Evolutionary conservation across 73 alveolate genomes (phyloP), one percentile per base, ranked within the genome.

Genomic region (Stentor coeruleus): DNA sequence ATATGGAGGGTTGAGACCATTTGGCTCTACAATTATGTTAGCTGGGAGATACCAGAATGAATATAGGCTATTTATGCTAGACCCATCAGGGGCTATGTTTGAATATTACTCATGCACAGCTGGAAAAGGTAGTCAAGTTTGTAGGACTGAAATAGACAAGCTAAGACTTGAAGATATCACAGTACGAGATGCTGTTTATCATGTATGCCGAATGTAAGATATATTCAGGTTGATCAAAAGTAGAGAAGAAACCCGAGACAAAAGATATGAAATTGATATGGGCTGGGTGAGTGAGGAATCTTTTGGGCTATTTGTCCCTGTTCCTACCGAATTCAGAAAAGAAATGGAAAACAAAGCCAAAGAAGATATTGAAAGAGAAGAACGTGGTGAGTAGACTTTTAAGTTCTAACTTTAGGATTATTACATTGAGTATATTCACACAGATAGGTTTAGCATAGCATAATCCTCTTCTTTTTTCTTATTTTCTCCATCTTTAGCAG

Each of bases 121-220:
- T 75, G 99, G 99, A 38, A 95, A 96, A 85, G 98, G 99, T 40
- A 96, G 91, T 84, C 94, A 91, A 76, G 73, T 94, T 57, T 94
- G 95, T 35, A 94, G 92, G 87, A 92, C 97, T n/a, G 98, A 95
- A 75, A 77, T 96, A 37, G 99, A 95, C 77, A 96, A 94, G 90
- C 87, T 84, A 58, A 95, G 93, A 86, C 96, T 95, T 83, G 84
- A 88, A 81, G 96, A 89, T 3, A 33, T 89, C 39, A 84, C 96
- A 28, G 81, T 89, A 38, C 74, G 88, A 57, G 96, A 93, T 37
- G 98, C 97, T 1, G 84, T 92, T 6, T 92, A 91, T 26, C 84
- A 41, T 36, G 76, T 91, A 41, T 89, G 94, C 26, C 86, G 87
- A 74, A 88, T 90, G 85, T n/a, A n/a, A n/a, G n/a, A n/a, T n/a